Percentiles rank a stretch among this genome's conserved stretches.
These are phyloP conservation scores for Volvox reticuliferus DNA, from an alignment of 139 green algal genomes.

Conservation along the genomic window DNA sequence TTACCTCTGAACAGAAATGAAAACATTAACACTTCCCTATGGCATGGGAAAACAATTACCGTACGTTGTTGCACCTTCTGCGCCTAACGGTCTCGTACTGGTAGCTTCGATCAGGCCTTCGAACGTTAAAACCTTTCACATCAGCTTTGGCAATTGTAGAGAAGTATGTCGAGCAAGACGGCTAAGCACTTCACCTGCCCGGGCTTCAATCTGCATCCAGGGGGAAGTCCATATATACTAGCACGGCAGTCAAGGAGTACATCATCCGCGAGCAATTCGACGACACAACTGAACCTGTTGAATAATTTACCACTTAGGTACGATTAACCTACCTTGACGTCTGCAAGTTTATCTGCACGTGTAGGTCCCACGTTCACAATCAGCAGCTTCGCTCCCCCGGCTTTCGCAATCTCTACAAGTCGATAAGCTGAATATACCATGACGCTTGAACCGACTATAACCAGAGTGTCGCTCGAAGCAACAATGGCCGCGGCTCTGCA, in stretches of 20 bases:
- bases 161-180: constrained; percentile 69
- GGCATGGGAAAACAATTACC: neutral
- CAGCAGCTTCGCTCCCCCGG: constrained; percentile 62
- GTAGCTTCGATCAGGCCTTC: neutral
- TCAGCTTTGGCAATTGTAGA: constrained; percentile 63
- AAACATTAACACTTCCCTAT: neutral
- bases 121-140: neutral
- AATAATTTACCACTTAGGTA: neutral
- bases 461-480: constrained; percentile 49
- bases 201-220: constrained; percentile 64
- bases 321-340: constrained; percentile 66
- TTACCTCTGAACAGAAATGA: neutral
- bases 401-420: constrained; percentile 79
- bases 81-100: neutral
- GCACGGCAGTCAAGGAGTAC: no score
- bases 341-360: constrained; percentile 78
- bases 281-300: no score
- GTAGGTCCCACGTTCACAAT: constrained; percentile 84
- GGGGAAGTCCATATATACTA: no score
- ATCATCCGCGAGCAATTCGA: no score
- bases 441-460: constrained; percentile 80
- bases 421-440: constrained; percentile 87
- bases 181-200: constrained; percentile 79
- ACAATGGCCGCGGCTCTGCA: constrained; percentile 2
- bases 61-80: neutral